Evolutionary conservation across 1,284 basidiomycete species (phyloP), one percentile per base, ranked within the genome.

Genomic region (Trametes hirsuta): DNA sequence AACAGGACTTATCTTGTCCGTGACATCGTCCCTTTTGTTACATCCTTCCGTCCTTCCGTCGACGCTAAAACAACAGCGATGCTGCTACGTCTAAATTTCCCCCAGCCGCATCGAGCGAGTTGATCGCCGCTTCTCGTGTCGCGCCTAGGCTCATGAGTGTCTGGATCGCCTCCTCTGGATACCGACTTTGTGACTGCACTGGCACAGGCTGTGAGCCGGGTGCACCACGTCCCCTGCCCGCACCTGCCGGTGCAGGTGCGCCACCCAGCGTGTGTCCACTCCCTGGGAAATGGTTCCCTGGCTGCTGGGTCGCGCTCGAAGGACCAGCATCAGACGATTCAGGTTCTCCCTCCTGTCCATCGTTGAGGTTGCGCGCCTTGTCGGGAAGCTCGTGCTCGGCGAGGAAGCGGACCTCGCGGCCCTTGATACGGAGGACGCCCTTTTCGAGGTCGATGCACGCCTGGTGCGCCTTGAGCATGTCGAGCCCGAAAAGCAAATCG

Each of bases 381-480:
- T 87, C 85, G 0, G 95, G 96, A 4, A 99, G 82, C 74, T 98
- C 93, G 73, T 99, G 97, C 76, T 99, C 97, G 1, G 94, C 77
- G 10, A 99, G 79, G 81, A 99, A 99, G 9, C 79, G 76, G 8
- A 99, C 90, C 73, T 95, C 91, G 25, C 90, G 84, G 3, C 87
- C 90, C 76, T 95, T 90, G 59, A 99, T 97, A 30, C 95, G 83
- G 15, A 99, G 84, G 11, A 91, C 91, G 69, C 91, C 88, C 74
- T 94, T 93, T 61, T 88, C 82, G 25, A 99, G 84, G 75, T 99
- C 97, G 72, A 99, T 98, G 68, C 87, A 91, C 9, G 95, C 96
- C 74, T 98, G 95, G 72, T 98, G 94, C 1, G 95, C 91, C 76
- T 97, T 98, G 56, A 99, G 86, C 97, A 99, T 99, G 80, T 99